Base-by-base conservation (phyloP, 225 moss, liverwort and hornwort genomes). In the Polytrichum commune region DNA sequence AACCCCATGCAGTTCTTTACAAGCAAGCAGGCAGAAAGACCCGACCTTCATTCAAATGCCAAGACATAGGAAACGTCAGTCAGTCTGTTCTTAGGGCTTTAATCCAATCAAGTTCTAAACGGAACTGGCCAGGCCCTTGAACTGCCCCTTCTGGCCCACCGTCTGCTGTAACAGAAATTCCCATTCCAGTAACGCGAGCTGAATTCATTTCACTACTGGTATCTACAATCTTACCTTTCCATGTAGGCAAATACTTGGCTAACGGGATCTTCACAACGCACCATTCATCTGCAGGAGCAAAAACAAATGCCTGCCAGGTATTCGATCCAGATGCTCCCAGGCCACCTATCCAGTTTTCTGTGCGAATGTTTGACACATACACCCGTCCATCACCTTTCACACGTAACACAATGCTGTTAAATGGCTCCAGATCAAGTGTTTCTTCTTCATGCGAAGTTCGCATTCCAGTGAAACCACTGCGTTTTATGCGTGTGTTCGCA, bases 291-390 rank as follows among this genome's bases (percentile, higher is more conserved):
- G 83, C 86, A 28, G 97, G 97, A 55, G 92, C 92, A 76, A 94
- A 97, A 19, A 97, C 56, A 73, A 90, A 97, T 5, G 94, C 94
- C 75, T 97, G 97, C 97, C 97, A 97, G 6, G 90, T 91, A 55
- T 94, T 97, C 65, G 84, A 91, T 46, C 65, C 61, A 1, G 76
- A 73, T 7, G 92, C 85, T 7, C 84, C 91, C 30, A 95, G 77
- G 55, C 91, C 97, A 65, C 84, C 88, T 5, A 92, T 82, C 97
- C 93, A 93, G 54, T 92, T 97, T 67, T 94, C 94, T 62, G 97
- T 97, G 27, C 97, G 82, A 30, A 97, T 88, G 82, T 92, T 94
- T 3, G 94, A 90, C 46, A 97, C 80, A 20, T 94, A 94, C 54
- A 89, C 92, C 54, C 97, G 88, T 0, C 94, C 97, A 79, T 97